Conservation (phyloP, 106 monocot species). For the Hemerocallis citrina region DNA sequence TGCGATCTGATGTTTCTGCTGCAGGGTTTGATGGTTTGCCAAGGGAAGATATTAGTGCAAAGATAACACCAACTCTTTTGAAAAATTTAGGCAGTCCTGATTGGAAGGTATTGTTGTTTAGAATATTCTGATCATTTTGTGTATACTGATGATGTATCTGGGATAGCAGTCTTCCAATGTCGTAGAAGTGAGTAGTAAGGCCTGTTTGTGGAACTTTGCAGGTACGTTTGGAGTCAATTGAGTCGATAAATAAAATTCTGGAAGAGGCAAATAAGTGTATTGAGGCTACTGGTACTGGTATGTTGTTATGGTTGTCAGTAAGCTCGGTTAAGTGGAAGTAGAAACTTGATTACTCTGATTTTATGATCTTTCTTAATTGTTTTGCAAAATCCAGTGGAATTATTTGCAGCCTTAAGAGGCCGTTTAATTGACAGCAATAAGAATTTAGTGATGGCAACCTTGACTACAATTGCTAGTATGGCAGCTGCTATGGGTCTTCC, state of each 20-base stretch:
- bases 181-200: not conserved
- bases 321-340: not conserved
- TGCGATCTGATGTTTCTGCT: constrained; percentile 24
- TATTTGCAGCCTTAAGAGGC: constrained; percentile 67
- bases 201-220: constrained; percentile 7
- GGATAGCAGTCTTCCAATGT: not conserved
- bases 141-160: not conserved
- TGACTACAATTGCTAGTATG: constrained; percentile 66
- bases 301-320: not conserved
- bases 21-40: constrained; percentile 78
- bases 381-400: constrained; percentile 40
- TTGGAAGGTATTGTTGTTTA: constrained; percentile 71
- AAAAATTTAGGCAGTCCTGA: constrained; percentile 85
- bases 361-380: not conserved
- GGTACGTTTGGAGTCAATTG: constrained; percentile 91
- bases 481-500: constrained; percentile 95
- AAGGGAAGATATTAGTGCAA: constrained; percentile 92
- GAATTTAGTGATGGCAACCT: constrained; percentile 85
- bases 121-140: not conserved
- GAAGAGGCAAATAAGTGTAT: constrained; percentile 95
- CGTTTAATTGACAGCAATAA: constrained; percentile 94
- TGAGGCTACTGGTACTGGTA: constrained; percentile 86
- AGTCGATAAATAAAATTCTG: constrained; percentile 79
- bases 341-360: not conserved
- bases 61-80: constrained; percentile 71